Conservation (phyloP, 1,284 basidiomycete species). For the Calocybe gambosa region DNA sequence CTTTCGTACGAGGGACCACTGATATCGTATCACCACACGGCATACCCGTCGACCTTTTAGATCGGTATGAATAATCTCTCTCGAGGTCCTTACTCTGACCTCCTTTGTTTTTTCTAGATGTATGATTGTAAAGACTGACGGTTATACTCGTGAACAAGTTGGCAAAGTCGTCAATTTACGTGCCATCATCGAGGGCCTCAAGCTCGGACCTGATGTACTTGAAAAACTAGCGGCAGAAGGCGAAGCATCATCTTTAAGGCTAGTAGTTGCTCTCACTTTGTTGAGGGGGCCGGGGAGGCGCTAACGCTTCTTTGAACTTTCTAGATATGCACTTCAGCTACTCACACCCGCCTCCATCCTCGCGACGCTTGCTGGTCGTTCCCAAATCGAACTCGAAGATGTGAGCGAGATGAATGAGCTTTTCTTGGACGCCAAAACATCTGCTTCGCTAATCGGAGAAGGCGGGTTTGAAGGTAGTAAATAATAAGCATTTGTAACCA, state of each 20-base stretch:
- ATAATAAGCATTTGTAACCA: constrained; percentile 17
- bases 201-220: constrained; percentile 72
- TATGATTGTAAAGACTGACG: constrained; percentile 92
- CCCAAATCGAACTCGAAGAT: constrained; percentile 81
- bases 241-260: constrained; percentile 80
- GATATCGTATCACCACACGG: constrained; percentile 94
- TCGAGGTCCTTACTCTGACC: constrained; percentile 7
- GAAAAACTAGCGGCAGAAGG: constrained; percentile 83
- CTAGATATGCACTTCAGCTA: constrained; percentile 87
- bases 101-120: constrained; percentile 53
- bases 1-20: constrained; percentile 86
- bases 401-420: constrained; percentile 89
- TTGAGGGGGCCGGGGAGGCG: neutral
- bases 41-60: constrained; percentile 89
- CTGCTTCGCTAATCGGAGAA: constrained; percentile 50
- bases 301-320: neutral
- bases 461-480: constrained; percentile 36
- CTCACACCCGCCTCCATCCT: constrained; percentile 92
- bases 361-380: constrained; percentile 69
- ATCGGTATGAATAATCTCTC: constrained; percentile 52
- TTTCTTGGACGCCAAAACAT: constrained; percentile 91
- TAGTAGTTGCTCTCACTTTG: neutral
- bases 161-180: constrained; percentile 84
- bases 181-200: constrained; percentile 82
- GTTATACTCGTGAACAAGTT: constrained; percentile 83